Evolutionary conservation across 306 rosid genomes (phyloP), one percentile per base, ranked within the genome.

Genomic region (Glycine soja): DNA sequence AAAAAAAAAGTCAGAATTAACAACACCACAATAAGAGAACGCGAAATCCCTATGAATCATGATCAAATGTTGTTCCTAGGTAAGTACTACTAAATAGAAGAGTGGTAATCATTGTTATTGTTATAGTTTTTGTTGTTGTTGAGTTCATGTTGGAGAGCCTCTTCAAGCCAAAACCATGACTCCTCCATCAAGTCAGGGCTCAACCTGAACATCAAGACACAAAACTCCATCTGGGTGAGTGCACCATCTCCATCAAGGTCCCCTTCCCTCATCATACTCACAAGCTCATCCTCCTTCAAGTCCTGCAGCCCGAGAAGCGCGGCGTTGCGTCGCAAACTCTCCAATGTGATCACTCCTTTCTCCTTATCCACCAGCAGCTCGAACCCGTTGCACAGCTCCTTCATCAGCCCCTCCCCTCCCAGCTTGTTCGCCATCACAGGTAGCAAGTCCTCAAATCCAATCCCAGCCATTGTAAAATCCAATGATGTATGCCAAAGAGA

Each of bases 141-240:
- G 40, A 82, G 45, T 65, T 89, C 87, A 9, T 67, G 51, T 38
- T 90, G 86, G 36, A 93, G 43, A 30, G 90, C 92, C 4, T 90
- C 77, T 56, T 91, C 86, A 73, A 95, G 97, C 90, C 78, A 95
- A 81, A 77, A 54, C 90, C 89, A 88, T 2, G 96, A 93, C 0
- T 87, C 89, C 3, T 89, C 80, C 97, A 95, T 95, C 87, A 95
- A 81, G 6, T 90, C 82, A 3, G 98, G 98, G 74, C 97, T 93
- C 75, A 95, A 69, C 82, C 99, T 91, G 84, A 95, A 95, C 99
- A 95, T 95, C 88, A 95, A 82, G 59, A 95, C 99, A 30, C 99
- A 95, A 53, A 93, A 95, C 68, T 95, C 98, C 98, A 93, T 95
- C 85, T 88, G 91, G 13, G 80, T 79, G 30, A 95, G 86, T 0